Conservation (phyloP, 495 filamentous ascomycete species). For the Penicillium tannophilum region DNA sequence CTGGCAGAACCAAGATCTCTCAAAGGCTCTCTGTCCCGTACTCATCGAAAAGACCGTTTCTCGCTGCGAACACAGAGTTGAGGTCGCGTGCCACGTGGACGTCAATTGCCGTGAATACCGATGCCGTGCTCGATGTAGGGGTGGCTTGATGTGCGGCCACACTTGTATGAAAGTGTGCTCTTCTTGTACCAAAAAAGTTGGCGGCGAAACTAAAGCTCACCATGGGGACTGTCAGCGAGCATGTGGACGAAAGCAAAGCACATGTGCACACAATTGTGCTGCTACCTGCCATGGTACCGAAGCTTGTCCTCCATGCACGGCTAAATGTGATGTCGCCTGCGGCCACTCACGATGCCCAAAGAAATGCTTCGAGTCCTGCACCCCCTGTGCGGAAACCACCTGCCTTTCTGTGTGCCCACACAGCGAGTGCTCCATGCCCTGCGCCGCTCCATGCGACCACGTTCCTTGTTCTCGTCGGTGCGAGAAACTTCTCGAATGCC, state of each 20-base stretch:
- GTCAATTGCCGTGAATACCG: background rate
- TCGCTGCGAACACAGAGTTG: background rate
- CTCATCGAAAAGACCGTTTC: background rate
- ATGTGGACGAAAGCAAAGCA: conserved; percentile 35
- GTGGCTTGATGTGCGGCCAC: background rate
- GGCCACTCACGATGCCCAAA: conserved; percentile 62
- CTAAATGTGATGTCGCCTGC: conserved; percentile 59
- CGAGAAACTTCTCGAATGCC: conserved; percentile 55
- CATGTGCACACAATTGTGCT: conserved; percentile 62
- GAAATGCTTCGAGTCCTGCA: conserved; percentile 54
- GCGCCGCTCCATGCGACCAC: conserved; percentile 60
- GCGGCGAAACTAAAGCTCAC: conserved; percentile 2
- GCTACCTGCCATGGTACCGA: conserved; percentile 58
- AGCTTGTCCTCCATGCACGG: conserved; percentile 64
- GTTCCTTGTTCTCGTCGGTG: conserved; percentile 71
- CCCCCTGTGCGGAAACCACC: background rate
- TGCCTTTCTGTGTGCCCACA: conserved; percentile 36
- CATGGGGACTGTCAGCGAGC: conserved; percentile 51
- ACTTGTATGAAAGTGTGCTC: background rate
- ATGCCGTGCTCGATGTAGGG: background rate
- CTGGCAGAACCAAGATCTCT: background rate
- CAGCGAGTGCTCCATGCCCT: conserved; percentile 59
- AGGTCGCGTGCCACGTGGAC: background rate
- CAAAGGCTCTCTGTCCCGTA: background rate
- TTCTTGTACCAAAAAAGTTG: background rate